Percentiles rank a stretch among this genome's conserved stretches.
These are phyloP conservation scores for Phialophora expanda DNA, from an alignment of 2,329 filamentous ascomycete genomes.

Conservation along the genomic window DNA sequence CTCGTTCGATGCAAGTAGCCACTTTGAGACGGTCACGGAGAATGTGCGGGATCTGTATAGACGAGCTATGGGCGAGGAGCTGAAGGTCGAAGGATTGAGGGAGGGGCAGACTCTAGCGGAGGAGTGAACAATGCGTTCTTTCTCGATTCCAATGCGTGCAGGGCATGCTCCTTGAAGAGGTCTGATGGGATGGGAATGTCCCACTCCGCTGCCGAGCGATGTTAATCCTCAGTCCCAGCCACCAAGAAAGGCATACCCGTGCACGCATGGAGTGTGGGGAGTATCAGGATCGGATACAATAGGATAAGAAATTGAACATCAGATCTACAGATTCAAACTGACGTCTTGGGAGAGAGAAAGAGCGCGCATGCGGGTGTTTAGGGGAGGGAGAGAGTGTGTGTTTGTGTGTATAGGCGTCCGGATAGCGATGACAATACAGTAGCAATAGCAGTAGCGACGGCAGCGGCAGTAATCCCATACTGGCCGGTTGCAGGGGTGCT, in stretches of 20 bases:
- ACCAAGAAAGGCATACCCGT: neutral
- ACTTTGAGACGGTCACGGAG: constrained; percentile 93
- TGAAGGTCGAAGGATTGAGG: constrained; percentile 85
- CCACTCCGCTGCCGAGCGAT: neutral
- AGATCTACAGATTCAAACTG: neutral
- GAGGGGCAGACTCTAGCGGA: constrained; percentile 63
- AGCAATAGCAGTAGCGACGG: neutral
- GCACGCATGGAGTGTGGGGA: neutral
- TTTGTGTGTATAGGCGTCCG: neutral
- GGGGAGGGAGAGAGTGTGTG: too few relatives aligned
- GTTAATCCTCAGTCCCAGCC: too few relatives aligned
- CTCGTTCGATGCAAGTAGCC: constrained; percentile 96
- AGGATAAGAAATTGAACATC: neutral
- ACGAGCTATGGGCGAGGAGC: constrained; percentile 79
- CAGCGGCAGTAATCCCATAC: neutral
- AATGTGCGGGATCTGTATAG: constrained; percentile 94
- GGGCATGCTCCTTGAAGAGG: neutral
- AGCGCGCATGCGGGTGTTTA: neutral
- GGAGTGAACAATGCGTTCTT: constrained; percentile 41
- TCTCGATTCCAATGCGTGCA: neutral
- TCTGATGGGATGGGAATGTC: neutral
- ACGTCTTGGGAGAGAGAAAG: neutral
- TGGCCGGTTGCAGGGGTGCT: too few relatives aligned
- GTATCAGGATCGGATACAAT: neutral
- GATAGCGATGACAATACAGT: neutral